A percentile compares a stretch with the other conserved stretches of the same genome.
Evolutionary conservation across 73 alveolate species (phyloP).

Genomic region (Blepharisma stoltei): DNA sequence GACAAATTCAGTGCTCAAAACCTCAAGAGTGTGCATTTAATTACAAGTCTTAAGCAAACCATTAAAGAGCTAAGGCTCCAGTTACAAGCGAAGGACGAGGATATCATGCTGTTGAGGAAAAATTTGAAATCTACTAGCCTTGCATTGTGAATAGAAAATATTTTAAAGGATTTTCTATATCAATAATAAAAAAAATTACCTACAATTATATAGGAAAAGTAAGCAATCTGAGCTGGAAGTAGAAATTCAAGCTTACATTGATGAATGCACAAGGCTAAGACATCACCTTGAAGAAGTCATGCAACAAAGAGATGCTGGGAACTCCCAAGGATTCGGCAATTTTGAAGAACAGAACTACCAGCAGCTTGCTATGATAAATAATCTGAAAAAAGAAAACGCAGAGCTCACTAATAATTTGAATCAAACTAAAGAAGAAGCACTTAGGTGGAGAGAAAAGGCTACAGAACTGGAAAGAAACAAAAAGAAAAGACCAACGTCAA

Average conservation of each 20-base stretch:
- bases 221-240: conserved; percentile 45
- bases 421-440: conserved; percentile 21
- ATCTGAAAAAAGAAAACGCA: conserved; percentile 26
- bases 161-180: too few species aligned
- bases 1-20: conserved; percentile 11
- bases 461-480: conserved; percentile 16
- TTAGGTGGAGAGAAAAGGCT: conserved; percentile 22
- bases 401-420: conserved; percentile 3
- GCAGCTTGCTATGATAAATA: background rate
- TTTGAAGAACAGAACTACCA: conserved; percentile 18
- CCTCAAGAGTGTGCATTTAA: conserved; percentile 34
- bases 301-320: conserved; percentile 14
- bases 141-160: too few species aligned
- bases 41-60: conserved; percentile 44
- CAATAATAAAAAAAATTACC: too few species aligned
- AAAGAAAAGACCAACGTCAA: background rate
- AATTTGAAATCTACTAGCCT: conserved; percentile 51
- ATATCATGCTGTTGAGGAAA: conserved; percentile 39
- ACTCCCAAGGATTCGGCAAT: too few species aligned
- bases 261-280: conserved; percentile 66
- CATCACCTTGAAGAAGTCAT: conserved; percentile 46
- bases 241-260: conserved; percentile 51
- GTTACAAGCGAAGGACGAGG: conserved; percentile 39
- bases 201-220: too few species aligned
- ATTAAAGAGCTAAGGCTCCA: conserved; percentile 48